These are phyloP conservation scores for Globisporangium heterothallicum DNA, from an alignment of 352 stramenopile genomes.

Conservation along the genomic window DNA sequence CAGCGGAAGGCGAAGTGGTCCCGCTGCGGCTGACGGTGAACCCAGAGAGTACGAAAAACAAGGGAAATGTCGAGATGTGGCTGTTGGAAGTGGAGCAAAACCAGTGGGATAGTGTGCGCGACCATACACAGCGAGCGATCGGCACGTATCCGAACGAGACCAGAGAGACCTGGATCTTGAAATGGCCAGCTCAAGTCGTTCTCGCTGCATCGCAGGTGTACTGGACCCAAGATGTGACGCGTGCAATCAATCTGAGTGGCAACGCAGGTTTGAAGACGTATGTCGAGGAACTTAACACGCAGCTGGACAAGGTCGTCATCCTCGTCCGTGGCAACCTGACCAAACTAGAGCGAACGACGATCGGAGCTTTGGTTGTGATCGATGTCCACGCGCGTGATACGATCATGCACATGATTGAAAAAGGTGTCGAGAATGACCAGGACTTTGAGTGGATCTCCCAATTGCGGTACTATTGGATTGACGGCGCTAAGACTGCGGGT, in stretches of 20 bases:
- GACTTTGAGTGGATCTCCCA: conserved; percentile 94
- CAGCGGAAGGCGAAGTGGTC: conserved; percentile 88
- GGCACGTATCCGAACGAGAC: conserved; percentile 72
- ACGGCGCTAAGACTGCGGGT: conserved; percentile 43
- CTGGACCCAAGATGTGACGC: conserved; percentile 92
- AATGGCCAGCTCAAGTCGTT: conserved; percentile 93
- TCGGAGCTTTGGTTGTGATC: conserved; percentile 90
- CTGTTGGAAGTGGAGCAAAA: conserved; percentile 88
- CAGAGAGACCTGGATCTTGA: conserved; percentile 88
- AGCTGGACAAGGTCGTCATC: conserved; percentile 89
- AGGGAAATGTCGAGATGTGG: conserved; percentile 95
- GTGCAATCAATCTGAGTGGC: conserved; percentile 69
- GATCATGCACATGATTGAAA: conserved; percentile 90
- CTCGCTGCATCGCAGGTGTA: conserved; percentile 90
- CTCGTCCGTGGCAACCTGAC: conserved; percentile 89
- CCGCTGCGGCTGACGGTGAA: conserved; percentile 80
- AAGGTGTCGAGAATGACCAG: conserved; percentile 78
- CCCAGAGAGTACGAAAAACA: conserved; percentile 89
- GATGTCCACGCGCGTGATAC: conserved; percentile 92
- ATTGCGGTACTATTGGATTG: conserved; percentile 91
- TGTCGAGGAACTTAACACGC: conserved; percentile 75
- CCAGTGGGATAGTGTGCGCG: conserved; percentile 90
- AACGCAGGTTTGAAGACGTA: conserved; percentile 74
- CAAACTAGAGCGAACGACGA: conserved; percentile 89
- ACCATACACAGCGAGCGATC: conserved; percentile 87